Base-by-base conservation (phyloP, 2,329 filamentous ascomycete species). In the Colletotrichum camelliae region DNA sequence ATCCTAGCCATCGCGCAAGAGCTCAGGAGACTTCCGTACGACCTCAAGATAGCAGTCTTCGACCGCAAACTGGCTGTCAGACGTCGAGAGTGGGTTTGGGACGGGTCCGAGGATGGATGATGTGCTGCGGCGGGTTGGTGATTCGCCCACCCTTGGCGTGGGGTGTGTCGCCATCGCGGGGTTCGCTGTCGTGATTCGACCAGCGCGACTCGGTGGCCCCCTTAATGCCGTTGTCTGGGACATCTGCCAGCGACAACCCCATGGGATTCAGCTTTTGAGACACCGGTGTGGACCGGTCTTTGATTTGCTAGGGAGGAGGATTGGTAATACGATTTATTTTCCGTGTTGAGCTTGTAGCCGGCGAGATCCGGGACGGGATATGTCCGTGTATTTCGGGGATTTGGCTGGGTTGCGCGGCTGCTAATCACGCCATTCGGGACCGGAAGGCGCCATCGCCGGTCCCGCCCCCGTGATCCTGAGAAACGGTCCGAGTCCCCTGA, bases 81-180 rank as follows among this genome's bases (percentile, higher is more conserved):
- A 60, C 33, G 65, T 35, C n/a, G 67, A 7, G 24, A 62, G 64
- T 68, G 64, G 73, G 21, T 31, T 65, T 29, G 15, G n/a, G 37
- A 57, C 57, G 43, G 70, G 64, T 43, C 24, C 12, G 16, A 64
- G 18, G 13, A 33, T 48, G 33, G 35, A 75, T 75, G 74, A 75
- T 75, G 74, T 75, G 74, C 74, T 75, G 58, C 58, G 43, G 65
- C 29, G 64, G 43, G 64, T 21, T 74, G 70, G 21, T 75, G 74
- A 75, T 75, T 75, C 70, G 74, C 58, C 48, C 65, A 27, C 52
- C 27, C 33, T 73, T 58, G 74, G 70, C 74, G 74, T 75, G 74
- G 74, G 74, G 70, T 35, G 70, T 75, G 74, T 75, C 74, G 74
- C 74, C 74, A 75, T 75, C 74, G 74, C 74, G 70, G 74, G 74